Percentiles rank a stretch among this genome's conserved stretches.
Evolutionary conservation across 306 rosid genomes (phyloP).

Genomic region (Medicago truncatula): DNA sequence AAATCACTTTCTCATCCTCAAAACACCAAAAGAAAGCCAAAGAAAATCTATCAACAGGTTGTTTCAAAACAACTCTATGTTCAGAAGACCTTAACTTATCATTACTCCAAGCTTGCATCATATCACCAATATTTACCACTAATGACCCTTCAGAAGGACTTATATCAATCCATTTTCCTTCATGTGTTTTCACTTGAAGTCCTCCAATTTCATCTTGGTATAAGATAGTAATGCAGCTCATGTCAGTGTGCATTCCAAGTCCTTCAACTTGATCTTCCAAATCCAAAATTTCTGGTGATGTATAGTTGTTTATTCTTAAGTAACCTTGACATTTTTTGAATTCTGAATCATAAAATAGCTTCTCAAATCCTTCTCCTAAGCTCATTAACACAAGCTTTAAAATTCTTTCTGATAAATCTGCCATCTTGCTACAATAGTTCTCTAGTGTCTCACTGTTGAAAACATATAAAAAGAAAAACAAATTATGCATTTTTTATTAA

Average conservation of each 20-base stretch:
- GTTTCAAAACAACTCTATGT: conserved; percentile 78
- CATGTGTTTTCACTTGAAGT: conserved; percentile 81
- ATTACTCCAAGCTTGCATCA: conserved; percentile 98
- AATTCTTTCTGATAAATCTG: conserved; percentile 68
- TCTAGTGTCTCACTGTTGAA: conserved; percentile 70
- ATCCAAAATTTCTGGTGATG: conserved; percentile 56
- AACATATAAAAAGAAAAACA: conserved; percentile 13
- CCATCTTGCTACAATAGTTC: conserved; percentile 89
- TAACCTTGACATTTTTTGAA: conserved; percentile 86
- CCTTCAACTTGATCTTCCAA: conserved; percentile 67
- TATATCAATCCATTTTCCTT: conserved; percentile 85
- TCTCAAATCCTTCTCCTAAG: conserved; percentile 69
- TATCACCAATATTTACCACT: conserved; percentile 87
- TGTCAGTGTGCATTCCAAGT: conserved; percentile 97
- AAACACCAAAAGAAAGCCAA: conserved; percentile 95
- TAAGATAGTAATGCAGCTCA: conserved; percentile 86
- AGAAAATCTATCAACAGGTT: conserved; percentile 69
- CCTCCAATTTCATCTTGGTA: conserved; percentile 91
- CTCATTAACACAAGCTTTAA: conserved; percentile 62
- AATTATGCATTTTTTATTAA: conserved; percentile 18
- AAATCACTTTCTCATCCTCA: conserved; percentile 69
- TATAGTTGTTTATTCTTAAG: conserved; percentile 83
- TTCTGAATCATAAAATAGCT: conserved; percentile 56
- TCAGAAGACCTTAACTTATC: conserved; percentile 81
- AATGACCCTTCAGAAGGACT: conserved; percentile 75